These are phyloP conservation scores for Phaeosphaeria sp. DNA, from an alignment of 2,329 filamentous ascomycete species.

Conservation along the genomic window DNA sequence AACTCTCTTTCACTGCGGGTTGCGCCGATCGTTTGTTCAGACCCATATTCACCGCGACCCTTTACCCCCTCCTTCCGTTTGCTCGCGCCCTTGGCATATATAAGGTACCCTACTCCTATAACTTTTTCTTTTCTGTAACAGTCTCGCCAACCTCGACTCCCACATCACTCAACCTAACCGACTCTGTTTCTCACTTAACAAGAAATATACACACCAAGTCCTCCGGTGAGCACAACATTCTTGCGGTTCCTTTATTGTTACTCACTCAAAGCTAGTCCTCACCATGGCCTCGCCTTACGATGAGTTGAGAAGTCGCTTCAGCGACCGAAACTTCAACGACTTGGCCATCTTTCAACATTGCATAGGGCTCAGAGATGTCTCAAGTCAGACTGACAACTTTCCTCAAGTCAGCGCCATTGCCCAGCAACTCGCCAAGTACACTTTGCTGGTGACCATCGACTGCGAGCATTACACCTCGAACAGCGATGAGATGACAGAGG, in stretches of 20 bases:
- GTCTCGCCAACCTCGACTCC: too few species aligned
- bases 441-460: constrained; percentile 28
- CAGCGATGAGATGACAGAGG: constrained; percentile 27
- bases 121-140: not conserved
- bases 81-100: not conserved
- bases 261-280: too few species aligned
- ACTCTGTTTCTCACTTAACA: too few species aligned
- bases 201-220: too few species aligned
- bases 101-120: not conserved
- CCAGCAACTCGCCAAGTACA: constrained; percentile 13
- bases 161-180: not conserved
- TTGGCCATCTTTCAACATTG: constrained; percentile 10
- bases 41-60: not conserved
- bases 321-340: not conserved
- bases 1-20: not conserved
- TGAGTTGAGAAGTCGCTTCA: constrained; percentile 1
- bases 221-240: too few species aligned
- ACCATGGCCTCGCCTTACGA: not conserved
- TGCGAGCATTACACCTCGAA: constrained; percentile 31
- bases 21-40: not conserved
- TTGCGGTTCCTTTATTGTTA: too few species aligned
- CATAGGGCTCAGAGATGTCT: constrained; percentile 4
- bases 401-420: not conserved
- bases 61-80: not conserved
- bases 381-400: not conserved